phyloP scores from a whole-genome alignment of 2,329 filamentous ascomycete genomes.

The Lizonia empirigonia region DNA sequence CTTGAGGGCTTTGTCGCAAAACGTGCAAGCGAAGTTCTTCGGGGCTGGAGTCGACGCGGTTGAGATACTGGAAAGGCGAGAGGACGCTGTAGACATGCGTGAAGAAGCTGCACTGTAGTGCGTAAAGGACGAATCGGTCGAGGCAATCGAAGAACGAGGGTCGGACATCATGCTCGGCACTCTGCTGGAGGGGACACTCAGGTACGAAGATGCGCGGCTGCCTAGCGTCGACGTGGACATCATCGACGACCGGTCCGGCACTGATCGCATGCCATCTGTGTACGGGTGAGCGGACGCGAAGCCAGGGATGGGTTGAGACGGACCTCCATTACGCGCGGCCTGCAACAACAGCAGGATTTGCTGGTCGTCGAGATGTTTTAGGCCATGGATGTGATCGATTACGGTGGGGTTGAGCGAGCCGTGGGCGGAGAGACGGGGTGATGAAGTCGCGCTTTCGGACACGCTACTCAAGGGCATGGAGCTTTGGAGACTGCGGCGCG shows the following conservation, averaged over 20 bases:
- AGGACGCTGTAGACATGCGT: slow-evolving; percentile 46
- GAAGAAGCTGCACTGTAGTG: slow-evolving; percentile 46
- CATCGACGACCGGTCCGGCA: slow-evolving; percentile 45
- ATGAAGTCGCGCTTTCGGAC: slow-evolving; percentile 45
- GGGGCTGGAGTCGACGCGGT: slow-evolving; percentile 40
- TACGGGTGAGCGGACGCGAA: slow-evolving; percentile 27
- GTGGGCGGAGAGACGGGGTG: slow-evolving; percentile 43
- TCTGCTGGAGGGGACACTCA: slow-evolving; percentile 47
- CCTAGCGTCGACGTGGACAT: slow-evolving; percentile 40
- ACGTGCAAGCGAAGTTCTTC: slow-evolving; percentile 53
- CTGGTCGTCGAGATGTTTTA: slow-evolving; percentile 49
- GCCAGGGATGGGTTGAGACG: slow-evolving; percentile 23
- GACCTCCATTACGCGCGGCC: slow-evolving; percentile 48
- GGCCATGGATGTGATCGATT: slow-evolving; percentile 48
- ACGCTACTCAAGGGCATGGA: slow-evolving; percentile 45
- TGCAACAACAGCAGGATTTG: slow-evolving; percentile 47
- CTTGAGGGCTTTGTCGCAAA: slow-evolving; percentile 68
- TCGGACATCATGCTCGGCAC: slow-evolving; percentile 47
- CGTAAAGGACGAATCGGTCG: slow-evolving; percentile 47
- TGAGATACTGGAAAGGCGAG: slow-evolving; percentile 45
- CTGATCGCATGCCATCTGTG: slow-evolving; percentile 45
- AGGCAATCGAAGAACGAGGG: slow-evolving; percentile 45
- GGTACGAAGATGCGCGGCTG: slow-evolving; percentile 45
- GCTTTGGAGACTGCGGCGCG: slow-evolving; percentile 46
- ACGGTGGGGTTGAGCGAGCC: slow-evolving; percentile 44